phyloP scores from a whole-genome alignment of 495 filamentous ascomycete genomes.

The Penicillium malachiteum region DNA sequence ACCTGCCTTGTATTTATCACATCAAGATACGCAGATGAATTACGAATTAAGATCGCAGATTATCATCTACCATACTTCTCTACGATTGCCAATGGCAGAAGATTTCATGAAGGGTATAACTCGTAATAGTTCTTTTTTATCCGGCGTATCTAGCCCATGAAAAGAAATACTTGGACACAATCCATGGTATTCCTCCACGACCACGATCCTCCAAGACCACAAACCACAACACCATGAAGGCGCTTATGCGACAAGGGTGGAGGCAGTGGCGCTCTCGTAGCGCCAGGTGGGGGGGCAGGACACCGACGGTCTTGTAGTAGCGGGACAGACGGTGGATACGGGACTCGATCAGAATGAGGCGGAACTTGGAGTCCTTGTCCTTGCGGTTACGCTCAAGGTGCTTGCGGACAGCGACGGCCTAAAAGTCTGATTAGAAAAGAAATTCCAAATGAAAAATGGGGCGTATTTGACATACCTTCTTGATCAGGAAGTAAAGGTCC shows the following conservation, averaged over 20 bases:
- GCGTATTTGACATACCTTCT: slow-evolving; percentile 68
- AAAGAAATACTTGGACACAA: slow-evolving; percentile 12
- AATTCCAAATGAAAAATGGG: background rate
- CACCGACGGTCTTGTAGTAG: slow-evolving; percentile 99
- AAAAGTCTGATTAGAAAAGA: background rate
- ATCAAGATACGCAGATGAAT: background rate
- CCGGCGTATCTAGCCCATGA: slow-evolving; percentile 28
- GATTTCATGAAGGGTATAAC: slow-evolving; percentile 25
- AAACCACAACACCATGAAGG: slow-evolving; percentile 24
- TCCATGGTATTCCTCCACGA: slow-evolving; percentile 10
- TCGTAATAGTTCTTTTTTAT: slow-evolving; percentile 35
- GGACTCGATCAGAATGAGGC: slow-evolving; percentile 99
- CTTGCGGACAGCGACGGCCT: slow-evolving; percentile 99
- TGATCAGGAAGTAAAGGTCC: slow-evolving; percentile 98
- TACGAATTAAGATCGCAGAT: background rate
- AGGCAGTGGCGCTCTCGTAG: slow-evolving; percentile 73
- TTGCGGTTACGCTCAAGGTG: slow-evolving; percentile 99
- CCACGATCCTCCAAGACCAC: slow-evolving; percentile 21
- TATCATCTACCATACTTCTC: background rate
- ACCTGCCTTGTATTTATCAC: background rate
- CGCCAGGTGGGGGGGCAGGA: slow-evolving; percentile 97
- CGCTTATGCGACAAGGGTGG: slow-evolving; percentile 55
- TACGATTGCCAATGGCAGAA: background rate
- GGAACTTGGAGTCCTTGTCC: slow-evolving; percentile 99
- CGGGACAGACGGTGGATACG: slow-evolving; percentile 97